These are phyloP conservation scores for Piper longum DNA, from an alignment of 164 flowering plant genomes.

Conservation along the genomic window DNA sequence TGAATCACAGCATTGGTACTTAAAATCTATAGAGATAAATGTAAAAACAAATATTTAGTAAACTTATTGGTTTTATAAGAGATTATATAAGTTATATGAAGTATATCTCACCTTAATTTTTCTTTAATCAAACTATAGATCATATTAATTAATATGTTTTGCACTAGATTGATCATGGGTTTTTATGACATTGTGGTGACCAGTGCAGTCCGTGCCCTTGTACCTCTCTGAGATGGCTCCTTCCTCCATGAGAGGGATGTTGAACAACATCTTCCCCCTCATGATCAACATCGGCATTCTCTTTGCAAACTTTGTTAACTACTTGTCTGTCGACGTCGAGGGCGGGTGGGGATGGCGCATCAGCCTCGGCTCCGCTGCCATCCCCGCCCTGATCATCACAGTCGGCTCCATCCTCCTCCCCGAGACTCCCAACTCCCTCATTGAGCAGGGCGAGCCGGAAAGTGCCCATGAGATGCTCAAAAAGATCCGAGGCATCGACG, in stretches of 20 bases:
- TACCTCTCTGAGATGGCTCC: conserved; percentile 17
- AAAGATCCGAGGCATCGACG: conserved; percentile 10
- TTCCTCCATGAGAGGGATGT: conserved; percentile 9
- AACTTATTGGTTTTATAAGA: no score
- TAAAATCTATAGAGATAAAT: no score
- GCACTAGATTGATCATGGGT: no score
- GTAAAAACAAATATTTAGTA: no score
- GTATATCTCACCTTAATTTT: no score
- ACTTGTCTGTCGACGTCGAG: neutral
- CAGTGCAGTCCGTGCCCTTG: conserved; percentile 11
- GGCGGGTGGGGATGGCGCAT: no score
- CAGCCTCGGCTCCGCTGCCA: conserved; percentile 1
- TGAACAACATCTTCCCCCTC: conserved; percentile 11
- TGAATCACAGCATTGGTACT: no score
- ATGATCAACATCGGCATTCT: neutral
- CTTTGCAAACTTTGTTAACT: conserved; percentile 11
- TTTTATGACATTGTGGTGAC: no score
- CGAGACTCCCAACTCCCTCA: conserved; percentile 18
- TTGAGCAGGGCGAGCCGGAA: conserved; percentile 9
- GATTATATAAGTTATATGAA: no score
- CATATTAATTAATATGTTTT: no score
- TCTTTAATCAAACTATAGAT: no score
- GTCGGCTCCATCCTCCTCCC: conserved; percentile 11
- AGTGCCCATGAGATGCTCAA: conserved; percentile 8
- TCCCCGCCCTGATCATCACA: conserved; percentile 13